These are phyloP conservation scores for Cynara cardunculus DNA, from an alignment of 129 eudicot genomes.

Conservation along the genomic window DNA sequence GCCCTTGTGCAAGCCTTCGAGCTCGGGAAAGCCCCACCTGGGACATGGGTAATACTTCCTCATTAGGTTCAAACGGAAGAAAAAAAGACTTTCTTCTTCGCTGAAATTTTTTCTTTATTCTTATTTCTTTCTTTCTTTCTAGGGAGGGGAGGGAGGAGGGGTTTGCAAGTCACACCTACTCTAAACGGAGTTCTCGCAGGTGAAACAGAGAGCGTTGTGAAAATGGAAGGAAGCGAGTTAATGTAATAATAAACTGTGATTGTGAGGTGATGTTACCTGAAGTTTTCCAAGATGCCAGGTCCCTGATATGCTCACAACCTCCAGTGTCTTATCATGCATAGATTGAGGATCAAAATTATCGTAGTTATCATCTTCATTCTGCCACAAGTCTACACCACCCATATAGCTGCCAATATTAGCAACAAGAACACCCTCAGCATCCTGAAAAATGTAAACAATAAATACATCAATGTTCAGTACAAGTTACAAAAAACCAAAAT, in stretches of 20 bases:
- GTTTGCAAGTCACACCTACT: not conserved
- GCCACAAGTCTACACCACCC: conserved; percentile 99
- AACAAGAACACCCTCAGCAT: conserved; percentile 99
- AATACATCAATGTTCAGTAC: not conserved
- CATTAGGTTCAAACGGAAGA: not conserved
- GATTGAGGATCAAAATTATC: conserved; percentile 98
- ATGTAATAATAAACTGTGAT: not conserved
- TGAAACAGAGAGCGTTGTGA: no score
- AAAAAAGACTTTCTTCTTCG: not conserved
- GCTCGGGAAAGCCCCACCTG: conserved; percentile 98
- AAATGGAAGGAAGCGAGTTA: no score
- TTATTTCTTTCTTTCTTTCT: not conserved
- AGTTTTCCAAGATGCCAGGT: conserved; percentile 99
- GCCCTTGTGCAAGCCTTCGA: conserved; percentile 94
- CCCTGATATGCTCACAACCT: conserved; percentile 97
- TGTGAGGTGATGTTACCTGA: conserved; percentile 44
- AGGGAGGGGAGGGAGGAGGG: no score
- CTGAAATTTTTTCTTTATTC: not conserved
- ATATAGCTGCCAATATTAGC: conserved; percentile 97
- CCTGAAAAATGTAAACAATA: conserved; percentile 39
- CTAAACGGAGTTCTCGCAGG: not conserved
- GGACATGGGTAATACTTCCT: not conserved
- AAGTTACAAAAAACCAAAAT: not conserved
- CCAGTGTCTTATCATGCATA: conserved; percentile 89
- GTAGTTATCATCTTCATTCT: conserved; percentile 89